phyloP scores from a whole-genome alignment of 2,329 filamentous ascomycete species.

The Phialophora expanda region DNA sequence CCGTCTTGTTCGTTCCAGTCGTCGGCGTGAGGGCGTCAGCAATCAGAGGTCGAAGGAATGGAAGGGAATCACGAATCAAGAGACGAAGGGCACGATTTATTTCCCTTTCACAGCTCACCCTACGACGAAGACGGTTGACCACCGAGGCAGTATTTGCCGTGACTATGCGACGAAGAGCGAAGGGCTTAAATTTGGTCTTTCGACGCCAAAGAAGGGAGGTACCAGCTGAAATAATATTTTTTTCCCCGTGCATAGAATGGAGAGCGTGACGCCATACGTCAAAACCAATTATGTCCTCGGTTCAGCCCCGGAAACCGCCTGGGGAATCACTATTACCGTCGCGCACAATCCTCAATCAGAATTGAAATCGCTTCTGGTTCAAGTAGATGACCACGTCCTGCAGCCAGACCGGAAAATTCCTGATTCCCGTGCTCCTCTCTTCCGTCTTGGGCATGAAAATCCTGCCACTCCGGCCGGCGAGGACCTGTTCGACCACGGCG shows the following conservation, averaged over 20 bases:
- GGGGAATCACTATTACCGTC: background rate
- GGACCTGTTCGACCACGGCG: slow-evolving; percentile 58
- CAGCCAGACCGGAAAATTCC: slow-evolving; percentile 34
- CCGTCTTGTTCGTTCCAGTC: too few relatives aligned
- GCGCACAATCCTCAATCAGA: background rate
- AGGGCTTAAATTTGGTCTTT: background rate
- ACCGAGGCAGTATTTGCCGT: too few relatives aligned
- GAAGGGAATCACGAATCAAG: too few relatives aligned
- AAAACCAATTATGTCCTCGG: background rate
- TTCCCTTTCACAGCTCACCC: too few relatives aligned
- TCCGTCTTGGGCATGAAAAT: slow-evolving; percentile 36
- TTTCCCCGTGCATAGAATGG: background rate
- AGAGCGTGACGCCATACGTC: background rate
- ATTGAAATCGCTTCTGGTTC: background rate
- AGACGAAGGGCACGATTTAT: too few relatives aligned
- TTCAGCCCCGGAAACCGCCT: background rate
- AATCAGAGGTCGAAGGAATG: too few relatives aligned
- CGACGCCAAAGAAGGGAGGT: background rate
- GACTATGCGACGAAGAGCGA: too few relatives aligned
- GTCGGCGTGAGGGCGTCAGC: too few relatives aligned
- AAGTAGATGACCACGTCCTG: slow-evolving; percentile 31
- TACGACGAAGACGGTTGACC: too few relatives aligned
- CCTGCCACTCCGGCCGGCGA: slow-evolving; percentile 34
- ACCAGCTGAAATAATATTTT: too few relatives aligned
- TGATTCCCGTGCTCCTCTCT: slow-evolving; percentile 13